Evolutionary conservation across 1,284 basidiomycete species (phyloP).

Genomic region (Phellopilus nigrolimitatus): DNA sequence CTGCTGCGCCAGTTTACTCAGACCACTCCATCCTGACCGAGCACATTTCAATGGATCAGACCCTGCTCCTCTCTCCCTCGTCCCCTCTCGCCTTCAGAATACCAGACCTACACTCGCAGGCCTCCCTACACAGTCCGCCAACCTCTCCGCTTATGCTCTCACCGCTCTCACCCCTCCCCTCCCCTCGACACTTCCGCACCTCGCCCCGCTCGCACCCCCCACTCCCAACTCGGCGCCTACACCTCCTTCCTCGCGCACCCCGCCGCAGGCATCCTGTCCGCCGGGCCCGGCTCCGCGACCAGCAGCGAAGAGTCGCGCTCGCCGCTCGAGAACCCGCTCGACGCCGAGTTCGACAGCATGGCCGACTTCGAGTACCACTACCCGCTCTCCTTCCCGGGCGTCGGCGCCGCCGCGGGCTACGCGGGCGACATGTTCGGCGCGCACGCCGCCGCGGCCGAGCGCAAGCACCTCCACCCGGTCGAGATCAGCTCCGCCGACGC

Average conservation of each 20-base stretch:
- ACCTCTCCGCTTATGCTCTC: conserved; percentile 18
- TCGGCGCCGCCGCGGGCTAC: not conserved
- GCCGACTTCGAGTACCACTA: conserved; percentile 18
- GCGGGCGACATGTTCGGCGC: conserved; percentile 4
- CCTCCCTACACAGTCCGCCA: conserved; percentile 10
- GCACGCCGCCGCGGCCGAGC: conserved; percentile 6
- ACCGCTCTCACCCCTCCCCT: conserved; percentile 11
- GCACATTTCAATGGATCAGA: conserved; percentile 11
- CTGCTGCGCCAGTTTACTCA: conserved; percentile 5
- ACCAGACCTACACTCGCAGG: conserved; percentile 10
- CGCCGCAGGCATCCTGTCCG: conserved; percentile 3
- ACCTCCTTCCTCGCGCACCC: conserved; percentile 3
- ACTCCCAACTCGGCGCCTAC: not conserved
- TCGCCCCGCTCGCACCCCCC: not conserved
- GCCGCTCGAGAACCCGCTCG: conserved; percentile 15
- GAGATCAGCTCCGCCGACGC: conserved; percentile 4
- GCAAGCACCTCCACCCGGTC: conserved; percentile 11
- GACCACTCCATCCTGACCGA: not conserved
- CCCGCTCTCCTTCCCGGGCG: conserved; percentile 4
- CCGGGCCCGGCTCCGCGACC: conserved; percentile 9
- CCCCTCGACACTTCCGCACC: conserved; percentile 5
- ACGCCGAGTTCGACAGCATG: conserved; percentile 19
- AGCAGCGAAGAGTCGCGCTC: conserved; percentile 20
- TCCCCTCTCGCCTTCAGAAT: conserved; percentile 9
- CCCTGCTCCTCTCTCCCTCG: conserved; percentile 15